Base-by-base conservation (phyloP, 176 grass and related monocot genomes). In the Zea luxurians region DNA sequence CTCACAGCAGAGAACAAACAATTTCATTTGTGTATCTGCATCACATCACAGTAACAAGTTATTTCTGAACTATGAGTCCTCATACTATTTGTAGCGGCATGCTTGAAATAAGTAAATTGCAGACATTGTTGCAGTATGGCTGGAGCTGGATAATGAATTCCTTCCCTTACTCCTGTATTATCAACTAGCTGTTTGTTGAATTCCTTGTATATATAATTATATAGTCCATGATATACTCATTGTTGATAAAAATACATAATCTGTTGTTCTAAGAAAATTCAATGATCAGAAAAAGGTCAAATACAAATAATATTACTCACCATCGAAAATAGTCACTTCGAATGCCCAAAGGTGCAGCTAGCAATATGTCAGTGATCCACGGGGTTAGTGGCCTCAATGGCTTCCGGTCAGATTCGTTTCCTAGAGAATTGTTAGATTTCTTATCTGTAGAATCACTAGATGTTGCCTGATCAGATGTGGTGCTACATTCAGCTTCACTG, bases 271-370 rank as follows among this genome's bases (percentile, higher is more conserved):
- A 76, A 69, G 47, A 45, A 80, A 76, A 62, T 82, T 66, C 20
- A 68, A 27, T 38, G 17, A 35, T 63, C 12, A 50, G 8, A 21
- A 73, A 58, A 59, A 66, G 57, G 43, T 46, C 58, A 64, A 49
- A 80, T 76, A 68, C 1, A 2, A 37, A 77, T 64, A 64, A 70
- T 61, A 78, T 78, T 46, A 78, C 74, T 60, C 73, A 99, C 96
- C 96, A 99, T 95, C 96, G 77, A 86, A 99, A 99, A 89, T 99
- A 99, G 64, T 99, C 96, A 18, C 96, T 99, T 89, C 96, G 88
- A 75, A 99, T 99, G 55, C 96, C 96, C 85, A 99, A 86, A 67
- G 96, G 96, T 74, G 96, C 92, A 50, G 88, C 88, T 52, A 99
- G 86, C 76, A 99, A 85, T 88, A 99, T 93, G 74, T 99, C 96